Percentiles rank a stretch among this genome's conserved stretches.
phyloP scores from a whole-genome alignment of 1,139 yeast species.

The Hansenula lynferdii region DNA sequence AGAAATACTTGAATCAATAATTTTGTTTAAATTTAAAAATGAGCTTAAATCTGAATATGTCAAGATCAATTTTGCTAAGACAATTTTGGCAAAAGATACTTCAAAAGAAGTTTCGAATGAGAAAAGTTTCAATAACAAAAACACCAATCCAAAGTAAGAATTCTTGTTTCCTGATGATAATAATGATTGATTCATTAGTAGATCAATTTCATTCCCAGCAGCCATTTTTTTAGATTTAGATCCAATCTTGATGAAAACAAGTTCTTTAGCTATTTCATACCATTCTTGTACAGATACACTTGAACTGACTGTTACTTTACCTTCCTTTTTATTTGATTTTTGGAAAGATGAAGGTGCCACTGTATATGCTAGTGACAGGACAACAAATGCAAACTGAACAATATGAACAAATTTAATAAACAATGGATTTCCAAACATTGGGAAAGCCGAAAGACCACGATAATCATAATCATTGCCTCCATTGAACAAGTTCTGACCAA shows the following conservation, averaged over 20 bases:
- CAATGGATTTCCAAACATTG: constrained; percentile 25
- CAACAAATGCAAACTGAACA: constrained; percentile 18
- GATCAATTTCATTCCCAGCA: constrained; percentile 10
- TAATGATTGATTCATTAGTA: constrained; percentile 11
- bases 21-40: constrained; percentile 10
- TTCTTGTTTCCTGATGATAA: constrained; percentile 2
- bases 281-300: constrained; percentile 10
- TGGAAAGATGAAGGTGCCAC: constrained; percentile 14
- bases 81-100: constrained; percentile 21
- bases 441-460: constrained; percentile 28
- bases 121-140: constrained; percentile 13
- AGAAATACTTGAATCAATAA: constrained; percentile 10
- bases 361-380: constrained; percentile 16
- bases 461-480: constrained; percentile 23
- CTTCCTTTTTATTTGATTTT: constrained; percentile 4
- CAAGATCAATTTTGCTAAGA: constrained; percentile 15
- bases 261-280: constrained; percentile 19
- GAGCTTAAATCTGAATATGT: constrained; percentile 16
- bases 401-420: constrained; percentile 19
- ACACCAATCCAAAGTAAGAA: constrained; percentile 7
- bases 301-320: too few relatives aligned
- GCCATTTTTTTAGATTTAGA: constrained; percentile 7
- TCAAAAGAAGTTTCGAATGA: constrained; percentile 18
- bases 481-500: constrained; percentile 24
- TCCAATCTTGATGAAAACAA: constrained; percentile 19